Base-by-base conservation (phyloP, 139 green algal genomes). In the Monoraphidium neglectum region DNA sequence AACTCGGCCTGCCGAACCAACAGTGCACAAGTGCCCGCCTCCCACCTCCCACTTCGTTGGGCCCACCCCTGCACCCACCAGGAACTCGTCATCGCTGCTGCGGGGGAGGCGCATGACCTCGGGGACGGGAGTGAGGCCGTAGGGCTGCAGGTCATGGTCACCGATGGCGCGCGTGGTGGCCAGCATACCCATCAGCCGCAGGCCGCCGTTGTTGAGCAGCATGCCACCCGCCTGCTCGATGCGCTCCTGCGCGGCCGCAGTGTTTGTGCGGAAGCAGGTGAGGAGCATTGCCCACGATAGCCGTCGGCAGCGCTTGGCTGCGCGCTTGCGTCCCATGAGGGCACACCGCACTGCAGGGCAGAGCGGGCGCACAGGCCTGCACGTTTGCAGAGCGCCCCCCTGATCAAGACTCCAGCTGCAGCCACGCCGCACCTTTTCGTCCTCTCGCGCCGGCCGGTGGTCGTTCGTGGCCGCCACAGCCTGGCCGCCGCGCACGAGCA, bases 111-210 rank as follows among this genome's bases (percentile, higher is more conserved):
- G 36, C 49, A 80, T 10, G 21, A 89, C 70, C 54, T 89, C 84
- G 6, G 84, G 84, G 12, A 80, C 72, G 1, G 81, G 40, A 18
- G 82, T 79, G 6, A 94, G 82, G 6, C 90, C 89, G 36, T 85
- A 89, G 10, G 68, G 71, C 75, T 88, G 87, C 18, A 94, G 80
- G 64, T 88, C 72, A 24, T 77, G 81, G 76, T 94, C 88, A 2
- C 89, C 89, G 54, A 94, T 87, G 2, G 89, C 86, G 4, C 89
- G 84, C 15, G 86, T 89, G 2, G 88, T 84, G 1, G 84, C 86
- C n/a, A 94, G 84, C 30, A 93, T 65, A 53, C 89, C 89, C 75
- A 90, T 89, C 38, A 94, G 83, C 26, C 88, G 80, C 66, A 80
- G 61, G 26, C 76, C 80, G 16, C 75, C 75, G 37, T 82, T 79